phyloP scores from a whole-genome alignment of 176 grass and related monocot species.

The Triticum timopheevii region DNA sequence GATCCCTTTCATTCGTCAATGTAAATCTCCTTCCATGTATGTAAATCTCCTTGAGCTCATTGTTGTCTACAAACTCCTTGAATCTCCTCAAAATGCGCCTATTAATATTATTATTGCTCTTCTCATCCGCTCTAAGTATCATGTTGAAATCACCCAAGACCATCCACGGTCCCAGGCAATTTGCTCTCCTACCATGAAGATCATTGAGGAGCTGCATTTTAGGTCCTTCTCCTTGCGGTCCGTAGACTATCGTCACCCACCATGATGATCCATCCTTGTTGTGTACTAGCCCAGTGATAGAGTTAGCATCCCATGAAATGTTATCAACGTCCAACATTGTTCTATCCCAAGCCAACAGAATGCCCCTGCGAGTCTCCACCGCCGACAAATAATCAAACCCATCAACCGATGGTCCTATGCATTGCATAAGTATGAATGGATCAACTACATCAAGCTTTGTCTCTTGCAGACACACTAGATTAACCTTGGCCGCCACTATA shows the following conservation, averaged over 20 bases:
- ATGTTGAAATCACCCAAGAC: neutral
- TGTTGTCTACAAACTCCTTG: neutral
- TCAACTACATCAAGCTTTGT: neutral
- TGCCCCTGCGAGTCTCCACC: neutral
- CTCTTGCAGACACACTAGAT: neutral
- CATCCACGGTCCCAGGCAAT: neutral
- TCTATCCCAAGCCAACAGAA: neutral
- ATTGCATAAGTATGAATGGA: neutral
- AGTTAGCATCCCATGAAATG: neutral
- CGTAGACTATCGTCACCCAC: neutral
- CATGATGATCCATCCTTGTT: fast-evolving
- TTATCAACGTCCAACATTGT: neutral
- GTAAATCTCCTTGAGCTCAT: neutral
- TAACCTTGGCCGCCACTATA: neutral
- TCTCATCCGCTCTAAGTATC: neutral
- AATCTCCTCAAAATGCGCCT: neutral
- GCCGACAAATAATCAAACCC: neutral
- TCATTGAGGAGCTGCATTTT: neutral
- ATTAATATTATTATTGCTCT: neutral
- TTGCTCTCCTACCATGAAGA: neutral
- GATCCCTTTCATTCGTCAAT: neutral
- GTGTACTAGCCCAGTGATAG: neutral
- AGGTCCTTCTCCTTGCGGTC: neutral
- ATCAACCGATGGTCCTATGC: neutral
- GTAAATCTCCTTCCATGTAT: neutral